A percentile compares a stretch with the other conserved stretches of the same genome.
Conservation (phyloP, 257 asterid genomes). For the Gentiana dahurica region DNA sequence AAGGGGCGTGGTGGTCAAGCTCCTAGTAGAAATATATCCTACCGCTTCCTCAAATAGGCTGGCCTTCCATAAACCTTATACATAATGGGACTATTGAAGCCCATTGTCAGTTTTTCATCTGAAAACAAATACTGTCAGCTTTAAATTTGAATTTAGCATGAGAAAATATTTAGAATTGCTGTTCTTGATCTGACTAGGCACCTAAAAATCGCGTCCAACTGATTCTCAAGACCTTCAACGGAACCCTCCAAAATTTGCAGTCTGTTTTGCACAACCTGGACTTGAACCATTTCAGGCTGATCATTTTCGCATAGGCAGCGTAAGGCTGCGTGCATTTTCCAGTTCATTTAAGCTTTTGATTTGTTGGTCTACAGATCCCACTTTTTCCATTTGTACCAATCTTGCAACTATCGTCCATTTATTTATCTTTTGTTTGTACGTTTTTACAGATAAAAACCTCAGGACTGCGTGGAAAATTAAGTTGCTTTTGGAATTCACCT, state of each 20-base stretch:
- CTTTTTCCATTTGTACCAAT: slow-evolving; percentile 8
- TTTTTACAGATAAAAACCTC: slow-evolving; percentile 16
- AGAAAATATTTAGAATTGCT: too few relatives aligned
- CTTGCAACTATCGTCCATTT: slow-evolving; percentile 31
- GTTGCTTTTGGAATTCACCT: slow-evolving; percentile 10
- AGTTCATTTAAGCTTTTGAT: slow-evolving; percentile 11
- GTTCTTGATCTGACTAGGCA: slow-evolving; percentile 12
- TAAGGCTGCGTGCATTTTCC: slow-evolving; percentile 7
- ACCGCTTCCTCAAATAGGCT: too few relatives aligned
- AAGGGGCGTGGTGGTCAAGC: too few relatives aligned
- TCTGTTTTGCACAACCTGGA: slow-evolving; percentile 11
- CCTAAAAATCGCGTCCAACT: slow-evolving; percentile 21
- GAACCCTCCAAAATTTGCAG: slow-evolving; percentile 17
- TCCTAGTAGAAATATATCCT: too few relatives aligned
- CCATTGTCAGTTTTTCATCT: too few relatives aligned
- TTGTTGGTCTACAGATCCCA: slow-evolving; percentile 6
- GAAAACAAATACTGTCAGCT: too few relatives aligned
- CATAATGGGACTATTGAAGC: too few relatives aligned
- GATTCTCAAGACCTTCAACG: slow-evolving; percentile 16
- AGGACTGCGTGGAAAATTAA: slow-evolving; percentile 12
- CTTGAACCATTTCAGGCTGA: not conserved
- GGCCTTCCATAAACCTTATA: too few relatives aligned
- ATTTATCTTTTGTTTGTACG: slow-evolving; percentile 18
- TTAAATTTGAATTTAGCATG: too few relatives aligned
- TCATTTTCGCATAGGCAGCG: slow-evolving; percentile 9